Evolutionary conservation across 305 asterid genomes (phyloP), one percentile per base, ranked within the genome.

Genomic region (Coffea humblotiana): DNA sequence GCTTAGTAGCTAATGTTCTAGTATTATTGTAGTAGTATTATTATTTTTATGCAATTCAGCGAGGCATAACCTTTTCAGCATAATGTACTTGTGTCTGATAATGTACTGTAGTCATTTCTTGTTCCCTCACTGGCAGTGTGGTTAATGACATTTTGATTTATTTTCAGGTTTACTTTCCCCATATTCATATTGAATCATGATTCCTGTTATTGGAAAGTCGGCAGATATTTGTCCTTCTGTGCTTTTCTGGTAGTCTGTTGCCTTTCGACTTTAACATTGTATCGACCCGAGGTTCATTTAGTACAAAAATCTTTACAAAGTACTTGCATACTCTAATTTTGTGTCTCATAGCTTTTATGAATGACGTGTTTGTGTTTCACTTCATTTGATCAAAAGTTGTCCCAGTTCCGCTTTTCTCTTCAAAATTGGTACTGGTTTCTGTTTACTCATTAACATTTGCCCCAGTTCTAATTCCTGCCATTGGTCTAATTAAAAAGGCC

Each of bases 281-380:
- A 47, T 64, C 40, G 10, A 15, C 47, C 79, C 79, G 72, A 76
- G 72, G 79, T 9, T 60, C 25, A 27, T 75, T 75, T 75, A 9
- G 51, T 56, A 56, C 52, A 52, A 51, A 72, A 25, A 8, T 23
- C 18, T 10, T 58, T 32, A 43, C 9, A 32, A 27, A 63, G 25
- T 4, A 25, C 27, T 60, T 60, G 12, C 8, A 27, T 63, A 25
- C 21, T 15, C 79, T 27, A 40, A 76, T 25, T 25, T 40, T 63
- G 23, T 65, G 37, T 76, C 72, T 8, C 6, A 76, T 65, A 45
- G 23, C 14, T 29, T 32, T 16, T 8, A 65, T 16, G 19, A 74
- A 52, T 74, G 66, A 51, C 51, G 51, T 16, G 12, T 18, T 18
- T 76, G 32, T 29, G 77, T 23, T 19, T 16, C 3, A 16, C n/a